These are phyloP conservation scores for Zostera marina DNA, from an alignment of 116 monocot genomes.

Conservation along the genomic window DNA sequence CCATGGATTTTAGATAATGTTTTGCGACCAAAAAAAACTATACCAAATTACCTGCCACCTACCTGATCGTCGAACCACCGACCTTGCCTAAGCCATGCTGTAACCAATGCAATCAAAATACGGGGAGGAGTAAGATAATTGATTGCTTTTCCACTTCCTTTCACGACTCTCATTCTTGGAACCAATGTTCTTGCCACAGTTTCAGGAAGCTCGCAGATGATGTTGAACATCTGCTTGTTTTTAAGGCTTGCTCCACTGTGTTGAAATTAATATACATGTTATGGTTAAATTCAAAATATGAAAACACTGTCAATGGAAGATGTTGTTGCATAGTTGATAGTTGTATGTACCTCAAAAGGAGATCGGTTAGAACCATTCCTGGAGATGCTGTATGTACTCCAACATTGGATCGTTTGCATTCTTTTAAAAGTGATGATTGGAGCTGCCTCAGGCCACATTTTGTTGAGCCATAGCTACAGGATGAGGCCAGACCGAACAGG, in stretches of 20 bases:
- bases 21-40: neutral
- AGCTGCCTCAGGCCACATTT: slow-evolving; percentile 95
- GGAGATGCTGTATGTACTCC: slow-evolving; percentile 96
- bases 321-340: neutral
- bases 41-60: neutral
- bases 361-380: slow-evolving; percentile 95
- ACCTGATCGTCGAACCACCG: slow-evolving; percentile 98
- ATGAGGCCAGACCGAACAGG: neutral
- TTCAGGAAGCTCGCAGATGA: slow-evolving; percentile 94
- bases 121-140: slow-evolving; percentile 94
- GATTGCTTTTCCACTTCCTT: slow-evolving; percentile 84
- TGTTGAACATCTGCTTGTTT: slow-evolving; percentile 98
- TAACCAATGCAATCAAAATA: slow-evolving; percentile 80
- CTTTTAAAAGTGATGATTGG: slow-evolving; percentile 70
- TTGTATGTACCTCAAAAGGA: slow-evolving; percentile 57
- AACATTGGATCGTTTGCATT: slow-evolving; percentile 74
- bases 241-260: slow-evolving; percentile 74
- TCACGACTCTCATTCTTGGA: slow-evolving; percentile 85
- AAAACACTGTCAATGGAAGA: neutral
- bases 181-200: slow-evolving; percentile 91
- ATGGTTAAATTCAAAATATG: neutral
- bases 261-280: neutral
- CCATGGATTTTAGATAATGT: neutral
- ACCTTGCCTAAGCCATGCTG: slow-evolving; percentile 86
- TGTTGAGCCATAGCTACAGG: slow-evolving; percentile 88